Conservation (phyloP, 306 rosid genomes). For the Macrotyloma uniflorum region DNA sequence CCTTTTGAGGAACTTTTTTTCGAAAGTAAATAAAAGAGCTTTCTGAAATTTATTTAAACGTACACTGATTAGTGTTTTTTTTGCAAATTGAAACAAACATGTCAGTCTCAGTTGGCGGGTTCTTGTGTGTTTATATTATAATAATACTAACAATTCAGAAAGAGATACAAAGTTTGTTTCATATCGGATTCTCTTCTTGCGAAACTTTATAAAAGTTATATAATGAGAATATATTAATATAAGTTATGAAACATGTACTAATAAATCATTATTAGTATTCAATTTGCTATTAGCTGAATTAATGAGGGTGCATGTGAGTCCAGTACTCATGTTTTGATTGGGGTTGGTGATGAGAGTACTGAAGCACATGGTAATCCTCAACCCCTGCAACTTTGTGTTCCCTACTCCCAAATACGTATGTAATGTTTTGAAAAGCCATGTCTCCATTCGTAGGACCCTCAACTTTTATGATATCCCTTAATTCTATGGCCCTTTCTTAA, state of each 20-base stretch:
- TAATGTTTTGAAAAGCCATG: constrained; percentile 8
- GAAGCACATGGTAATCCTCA: constrained; percentile 45
- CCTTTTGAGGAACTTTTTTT: constrained; percentile 30
- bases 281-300: constrained; percentile 16
- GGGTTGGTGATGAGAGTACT: constrained; percentile 39
- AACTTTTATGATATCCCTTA: constrained; percentile 19
- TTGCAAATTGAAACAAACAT: constrained; percentile 2
- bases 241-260: background rate
- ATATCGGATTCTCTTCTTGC: background rate
- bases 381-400: constrained; percentile 39
- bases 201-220: background rate
- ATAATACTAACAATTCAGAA: background rate
- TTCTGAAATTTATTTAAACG: background rate
- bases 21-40: constrained; percentile 1
- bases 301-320: constrained; percentile 42
- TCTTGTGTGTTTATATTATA: background rate
- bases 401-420: constrained; percentile 27
- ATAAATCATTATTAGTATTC: constrained; percentile 22
- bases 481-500: constrained; percentile 14
- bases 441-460: constrained; percentile 43
- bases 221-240: background rate
- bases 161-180: constrained; percentile 15
- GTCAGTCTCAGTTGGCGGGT: background rate
- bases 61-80: background rate
- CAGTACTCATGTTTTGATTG: constrained; percentile 39